Evolutionary conservation across 768 basidiomycete species (phyloP), one percentile per base, ranked within the genome.

Genomic region (Amanita muscaria): DNA sequence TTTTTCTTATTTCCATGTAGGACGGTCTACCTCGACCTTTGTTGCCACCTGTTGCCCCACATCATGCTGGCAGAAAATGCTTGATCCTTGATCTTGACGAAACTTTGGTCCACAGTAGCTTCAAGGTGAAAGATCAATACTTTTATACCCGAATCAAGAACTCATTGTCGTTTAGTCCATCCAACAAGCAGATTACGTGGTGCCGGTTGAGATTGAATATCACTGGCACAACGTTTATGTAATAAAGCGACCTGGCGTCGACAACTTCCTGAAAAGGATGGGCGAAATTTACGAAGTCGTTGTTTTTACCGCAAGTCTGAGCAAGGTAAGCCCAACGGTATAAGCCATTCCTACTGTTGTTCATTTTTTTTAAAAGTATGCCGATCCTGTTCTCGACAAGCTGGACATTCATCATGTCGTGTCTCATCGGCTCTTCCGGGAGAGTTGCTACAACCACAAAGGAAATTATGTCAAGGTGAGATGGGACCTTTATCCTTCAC

Each of bases 161-260:
- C n/a, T 46, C 18, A 46, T 6, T n/a, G n/a, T n/a, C n/a, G n/a
- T n/a, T 11, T 59, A 98, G 93, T 88, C 92, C 44, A 89, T 98
- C 55, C 76, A 74, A 51, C 87, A 91, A 56, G 92, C 94, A 23
- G 96, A 99, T 68, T 99, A 91, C 63, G 89, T 98, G 51, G 94
- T 99, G 3, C 96, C 96, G 4, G 96, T 99, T 19, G 96, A 98
- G 65, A 99, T 99, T 51, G 96, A 99, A 59, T 92, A 88, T 53
- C 88, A 96, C 59, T 88, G 86, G 77, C 96, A 99, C 62, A 97
- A 99, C 58, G 92, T 98, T 52, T 97, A 98, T 65, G 96, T 98
- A 39, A 88, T 98, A 64, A 98, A 98, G 64, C 84, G 96, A 40
- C 96, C 96, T 7, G 96, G 96, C 12, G 96, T 99, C 12, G 96